Evolutionary conservation across 257 asterid species (phyloP).

Genomic region (Misopates orontium): DNA sequence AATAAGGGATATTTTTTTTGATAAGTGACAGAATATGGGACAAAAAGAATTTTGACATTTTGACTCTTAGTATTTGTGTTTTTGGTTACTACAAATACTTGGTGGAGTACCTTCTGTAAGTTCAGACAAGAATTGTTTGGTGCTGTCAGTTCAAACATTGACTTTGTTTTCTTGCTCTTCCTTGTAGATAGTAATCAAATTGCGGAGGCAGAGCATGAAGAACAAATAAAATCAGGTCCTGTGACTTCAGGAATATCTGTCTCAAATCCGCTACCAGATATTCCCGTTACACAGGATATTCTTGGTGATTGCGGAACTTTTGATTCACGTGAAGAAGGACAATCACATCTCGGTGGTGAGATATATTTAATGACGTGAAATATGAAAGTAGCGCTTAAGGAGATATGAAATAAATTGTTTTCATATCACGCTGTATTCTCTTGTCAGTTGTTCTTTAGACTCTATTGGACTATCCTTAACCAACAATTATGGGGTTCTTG

Average conservation of each 20-base stretch:
- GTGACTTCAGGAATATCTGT: constrained; percentile 33
- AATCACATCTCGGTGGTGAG: too few relatives aligned
- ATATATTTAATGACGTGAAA: too few relatives aligned
- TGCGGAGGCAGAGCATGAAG: constrained; percentile 47
- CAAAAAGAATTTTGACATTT: not conserved
- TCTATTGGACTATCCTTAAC: constrained; percentile 22
- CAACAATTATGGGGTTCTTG: constrained; percentile 47
- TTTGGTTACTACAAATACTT: not conserved
- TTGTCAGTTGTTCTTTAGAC: constrained; percentile 13
- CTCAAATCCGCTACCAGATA: constrained; percentile 32
- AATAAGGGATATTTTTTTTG: too few relatives aligned
- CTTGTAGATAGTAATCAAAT: constrained; percentile 45
- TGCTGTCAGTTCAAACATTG: constrained; percentile 33
- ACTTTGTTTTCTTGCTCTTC: constrained; percentile 30
- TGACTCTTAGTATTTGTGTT: not conserved
- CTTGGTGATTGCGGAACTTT: too few relatives aligned
- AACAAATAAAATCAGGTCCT: constrained; percentile 36
- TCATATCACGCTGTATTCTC: constrained; percentile 14
- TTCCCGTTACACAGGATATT: constrained; percentile 20
- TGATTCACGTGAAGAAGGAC: too few relatives aligned
- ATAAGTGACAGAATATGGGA: too few relatives aligned
- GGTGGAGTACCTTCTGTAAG: constrained; percentile 10
- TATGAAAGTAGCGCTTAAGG: too few relatives aligned
- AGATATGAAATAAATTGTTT: too few relatives aligned
- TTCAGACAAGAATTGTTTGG: constrained; percentile 21